These are phyloP conservation scores for Kodamaea anthophila DNA, from an alignment of 1,139 yeast genomes.

Conservation along the genomic window DNA sequence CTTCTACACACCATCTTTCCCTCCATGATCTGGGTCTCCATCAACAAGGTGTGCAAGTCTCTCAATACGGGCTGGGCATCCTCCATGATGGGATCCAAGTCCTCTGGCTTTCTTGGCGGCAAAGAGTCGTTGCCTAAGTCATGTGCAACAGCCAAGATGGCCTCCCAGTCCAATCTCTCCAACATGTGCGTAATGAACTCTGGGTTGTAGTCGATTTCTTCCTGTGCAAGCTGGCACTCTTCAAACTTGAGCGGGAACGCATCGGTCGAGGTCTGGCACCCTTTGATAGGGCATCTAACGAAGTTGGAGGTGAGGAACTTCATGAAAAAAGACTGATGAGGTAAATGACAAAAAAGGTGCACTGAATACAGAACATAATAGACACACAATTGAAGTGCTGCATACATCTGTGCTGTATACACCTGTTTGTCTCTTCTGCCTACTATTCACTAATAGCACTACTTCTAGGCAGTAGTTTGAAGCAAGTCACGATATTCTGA, in stretches of 20 bases:
- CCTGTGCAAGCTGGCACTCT: conserved; percentile 68
- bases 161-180: conserved; percentile 84
- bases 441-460: too few species aligned
- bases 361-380: too few species aligned
- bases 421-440: too few species aligned
- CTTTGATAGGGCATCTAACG: conserved; percentile 85
- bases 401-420: too few species aligned
- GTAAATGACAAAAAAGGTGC: too few species aligned
- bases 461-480: too few species aligned
- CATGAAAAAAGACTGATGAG: conserved; percentile 47
- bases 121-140: conserved; percentile 67
- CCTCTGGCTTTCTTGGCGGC: conserved; percentile 63
- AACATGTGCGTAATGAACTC: conserved; percentile 73
- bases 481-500: too few species aligned
- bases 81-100: conserved; percentile 45
- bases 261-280: conserved; percentile 67
- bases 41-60: conserved; percentile 70
- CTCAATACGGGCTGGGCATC: conserved; percentile 59
- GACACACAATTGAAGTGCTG: too few species aligned
- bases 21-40: conserved; percentile 80
- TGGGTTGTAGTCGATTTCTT: conserved; percentile 78
- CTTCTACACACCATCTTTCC: conserved; percentile 86
- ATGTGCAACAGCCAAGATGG: conserved; percentile 66
- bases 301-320: conserved; percentile 91
- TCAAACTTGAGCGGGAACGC: conserved; percentile 77